These are phyloP conservation scores for Stentor coeruleus DNA, from an alignment of 73 alveolate genomes.

Conservation along the genomic window DNA sequence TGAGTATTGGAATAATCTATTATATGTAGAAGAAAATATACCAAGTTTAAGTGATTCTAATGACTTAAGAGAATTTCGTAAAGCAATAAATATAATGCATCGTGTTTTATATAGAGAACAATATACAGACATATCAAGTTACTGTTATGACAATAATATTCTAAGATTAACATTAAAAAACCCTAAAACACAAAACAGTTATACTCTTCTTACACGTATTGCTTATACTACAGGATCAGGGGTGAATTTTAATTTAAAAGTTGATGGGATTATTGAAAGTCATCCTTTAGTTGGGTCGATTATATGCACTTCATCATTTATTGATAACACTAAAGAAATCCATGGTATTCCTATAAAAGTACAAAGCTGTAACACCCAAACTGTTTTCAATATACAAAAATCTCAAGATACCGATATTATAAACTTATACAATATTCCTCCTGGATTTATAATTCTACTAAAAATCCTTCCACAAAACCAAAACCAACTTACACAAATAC, in stretches of 20 bases:
- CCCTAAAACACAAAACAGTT: too few relatives aligned
- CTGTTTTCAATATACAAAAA: neutral
- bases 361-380: neutral
- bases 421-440: slow-evolving; percentile 5
- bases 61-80: neutral
- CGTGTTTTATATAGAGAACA: neutral
- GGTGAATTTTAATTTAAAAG: neutral
- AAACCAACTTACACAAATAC: neutral
- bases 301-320: neutral
- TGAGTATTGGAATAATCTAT: slow-evolving; percentile 60
- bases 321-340: neutral
- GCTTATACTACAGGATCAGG: too few relatives aligned
- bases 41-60: neutral
- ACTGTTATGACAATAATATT: too few relatives aligned
- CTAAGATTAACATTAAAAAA: too few relatives aligned
- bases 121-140: neutral
- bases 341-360: neutral
- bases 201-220: too few relatives aligned
- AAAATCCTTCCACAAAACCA: neutral
- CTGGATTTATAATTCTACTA: slow-evolving; percentile 4
- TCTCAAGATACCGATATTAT: neutral
- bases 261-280: neutral
- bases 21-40: neutral
- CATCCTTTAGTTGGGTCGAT: neutral
- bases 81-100: neutral